Evolutionary conservation across 768 basidiomycete genomes (phyloP).

Genomic region (Albatrellus ellisii): DNA sequence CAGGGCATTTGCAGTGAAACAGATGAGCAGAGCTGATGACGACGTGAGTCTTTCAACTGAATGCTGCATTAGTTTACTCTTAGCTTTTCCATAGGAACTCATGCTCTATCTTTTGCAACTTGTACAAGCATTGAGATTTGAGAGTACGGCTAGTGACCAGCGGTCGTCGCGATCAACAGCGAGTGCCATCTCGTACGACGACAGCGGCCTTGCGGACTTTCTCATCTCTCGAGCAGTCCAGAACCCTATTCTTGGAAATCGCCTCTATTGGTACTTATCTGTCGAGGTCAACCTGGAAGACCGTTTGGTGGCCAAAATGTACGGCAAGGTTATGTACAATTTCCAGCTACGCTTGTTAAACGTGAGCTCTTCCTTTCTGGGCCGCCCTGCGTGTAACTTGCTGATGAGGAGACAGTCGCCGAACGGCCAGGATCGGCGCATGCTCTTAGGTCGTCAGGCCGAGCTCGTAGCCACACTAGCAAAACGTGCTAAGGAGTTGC

Average conservation of each 20-base stretch:
- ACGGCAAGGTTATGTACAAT: conserved; percentile 55
- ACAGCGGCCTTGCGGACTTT: conserved; percentile 89
- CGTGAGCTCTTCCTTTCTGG: conserved; percentile 25
- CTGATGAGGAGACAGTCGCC: conserved; percentile 32
- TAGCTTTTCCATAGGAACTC: conserved; percentile 50
- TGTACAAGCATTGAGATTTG: conserved; percentile 96
- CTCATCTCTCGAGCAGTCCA: conserved; percentile 74
- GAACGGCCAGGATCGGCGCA: conserved; percentile 70
- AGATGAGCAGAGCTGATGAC: conserved; percentile 84
- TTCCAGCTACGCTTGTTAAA: conserved; percentile 84
- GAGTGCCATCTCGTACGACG: conserved; percentile 74
- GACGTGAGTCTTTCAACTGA: conserved; percentile 44
- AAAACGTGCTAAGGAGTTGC: conserved; percentile 75
- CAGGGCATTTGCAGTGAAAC: conserved; percentile 85
- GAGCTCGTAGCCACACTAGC: conserved; percentile 80
- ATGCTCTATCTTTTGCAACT: conserved; percentile 87
- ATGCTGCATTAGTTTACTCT: not conserved
- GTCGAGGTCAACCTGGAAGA: conserved; percentile 89
- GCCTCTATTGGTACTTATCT: conserved; percentile 96
- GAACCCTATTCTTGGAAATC: conserved; percentile 78
- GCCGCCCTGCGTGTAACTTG: not conserved
- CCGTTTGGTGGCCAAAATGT: conserved; percentile 13
- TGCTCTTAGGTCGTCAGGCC: conserved; percentile 84
- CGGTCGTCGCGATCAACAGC: conserved; percentile 59
- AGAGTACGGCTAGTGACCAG: conserved; percentile 68